Evolutionary conservation across 495 filamentous ascomycete genomes (phyloP).

Genomic region (Aspergillus olivimuriae): DNA sequence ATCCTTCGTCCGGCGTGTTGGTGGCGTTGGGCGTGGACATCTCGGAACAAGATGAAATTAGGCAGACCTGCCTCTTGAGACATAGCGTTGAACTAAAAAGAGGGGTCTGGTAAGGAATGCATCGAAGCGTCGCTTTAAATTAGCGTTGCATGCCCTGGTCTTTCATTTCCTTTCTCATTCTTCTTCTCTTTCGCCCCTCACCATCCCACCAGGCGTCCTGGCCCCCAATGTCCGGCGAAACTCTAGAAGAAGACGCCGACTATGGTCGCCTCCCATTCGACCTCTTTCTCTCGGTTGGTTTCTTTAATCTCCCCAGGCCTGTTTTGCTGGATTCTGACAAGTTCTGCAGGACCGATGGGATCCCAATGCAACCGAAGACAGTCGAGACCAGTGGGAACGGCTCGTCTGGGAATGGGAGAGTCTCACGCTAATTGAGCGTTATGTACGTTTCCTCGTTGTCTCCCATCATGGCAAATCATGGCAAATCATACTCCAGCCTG

Average conservation of each 20-base stretch:
- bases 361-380: background rate
- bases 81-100: no score
- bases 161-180: background rate
- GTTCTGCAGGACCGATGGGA: background rate
- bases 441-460: background rate
- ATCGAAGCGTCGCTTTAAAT: no score
- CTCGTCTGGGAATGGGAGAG: conserved; percentile 1
- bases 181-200: background rate
- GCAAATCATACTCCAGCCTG: background rate
- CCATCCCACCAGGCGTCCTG: background rate
- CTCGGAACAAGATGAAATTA: background rate
- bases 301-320: background rate
- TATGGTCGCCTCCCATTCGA: background rate
- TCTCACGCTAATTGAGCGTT: background rate
- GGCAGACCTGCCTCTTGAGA: no score
- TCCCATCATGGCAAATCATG: no score
- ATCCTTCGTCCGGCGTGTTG: background rate
- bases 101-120: no score
- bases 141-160: background rate
- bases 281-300: background rate
- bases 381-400: background rate
- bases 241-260: background rate
- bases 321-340: background rate
- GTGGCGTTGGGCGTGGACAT: conserved; percentile 1
- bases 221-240: background rate